These are phyloP conservation scores for Rhizophagus prolifer DNA, from an alignment of 192 early-diverging fungal genomes.

Conservation along the genomic window DNA sequence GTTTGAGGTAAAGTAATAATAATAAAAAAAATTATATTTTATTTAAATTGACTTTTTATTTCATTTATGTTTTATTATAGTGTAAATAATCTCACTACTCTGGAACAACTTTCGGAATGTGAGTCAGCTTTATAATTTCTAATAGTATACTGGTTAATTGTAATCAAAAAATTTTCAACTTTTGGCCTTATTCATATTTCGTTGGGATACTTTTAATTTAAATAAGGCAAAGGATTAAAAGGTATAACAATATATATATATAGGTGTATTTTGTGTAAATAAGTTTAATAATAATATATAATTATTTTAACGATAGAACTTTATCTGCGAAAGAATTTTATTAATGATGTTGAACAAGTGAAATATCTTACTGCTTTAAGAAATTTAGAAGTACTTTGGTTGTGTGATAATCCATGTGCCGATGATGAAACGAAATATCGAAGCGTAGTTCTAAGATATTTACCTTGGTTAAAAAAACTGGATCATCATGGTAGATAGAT, in stretches of 20 bases:
- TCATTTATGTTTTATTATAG: not conserved
- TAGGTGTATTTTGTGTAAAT: not conserved
- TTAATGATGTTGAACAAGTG: slow-evolving; percentile 23
- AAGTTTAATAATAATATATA: not conserved
- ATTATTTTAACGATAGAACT: slow-evolving; percentile 12
- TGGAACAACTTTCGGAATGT: slow-evolving; percentile 29
- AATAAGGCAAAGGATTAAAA: slow-evolving; percentile 22
- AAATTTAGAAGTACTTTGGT: slow-evolving; percentile 29
- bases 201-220: not conserved
- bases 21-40: not conserved
- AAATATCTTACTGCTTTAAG: slow-evolving; percentile 17
- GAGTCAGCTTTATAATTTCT: slow-evolving; percentile 16
- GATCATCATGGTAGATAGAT: slow-evolving; percentile 25
- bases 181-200: slow-evolving; percentile 2
- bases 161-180: not conserved
- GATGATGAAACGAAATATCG: slow-evolving; percentile 25
- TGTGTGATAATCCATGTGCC: slow-evolving; percentile 29
- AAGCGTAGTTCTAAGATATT: slow-evolving; percentile 9
- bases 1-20: slow-evolving; percentile 23
- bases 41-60: not conserved
- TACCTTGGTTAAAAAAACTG: slow-evolving; percentile 28
- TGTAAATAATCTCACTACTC: slow-evolving; percentile 29
- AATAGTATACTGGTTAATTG: not conserved
- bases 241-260: not conserved
- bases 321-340: slow-evolving; percentile 29